A percentile compares a stretch with the other conserved stretches of the same genome.
These are phyloP conservation scores for Rhodomyrtus psidioides DNA, from an alignment of 441 rosid genomes.

Conservation along the genomic window DNA sequence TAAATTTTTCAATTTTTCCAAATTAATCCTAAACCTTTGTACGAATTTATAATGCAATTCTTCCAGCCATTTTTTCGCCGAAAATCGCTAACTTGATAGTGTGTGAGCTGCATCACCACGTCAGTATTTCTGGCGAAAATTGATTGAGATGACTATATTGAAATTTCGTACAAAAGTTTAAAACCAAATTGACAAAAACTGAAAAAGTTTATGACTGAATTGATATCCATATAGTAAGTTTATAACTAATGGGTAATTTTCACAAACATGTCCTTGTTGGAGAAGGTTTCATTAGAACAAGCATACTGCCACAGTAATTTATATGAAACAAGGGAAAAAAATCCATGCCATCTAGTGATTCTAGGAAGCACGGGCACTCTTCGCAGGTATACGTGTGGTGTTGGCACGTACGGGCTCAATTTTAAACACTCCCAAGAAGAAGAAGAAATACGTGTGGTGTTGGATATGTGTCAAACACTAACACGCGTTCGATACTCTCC, in stretches of 20 bases:
- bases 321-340: background rate
- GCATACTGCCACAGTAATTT: background rate
- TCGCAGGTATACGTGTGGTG: too few species aligned
- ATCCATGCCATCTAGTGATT: background rate
- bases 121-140: background rate
- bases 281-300: background rate
- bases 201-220: background rate
- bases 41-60: too few species aligned
- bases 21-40: background rate
- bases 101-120: fast-evolving
- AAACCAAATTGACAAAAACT: background rate
- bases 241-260: background rate
- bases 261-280: background rate
- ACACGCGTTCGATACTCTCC: too few species aligned
- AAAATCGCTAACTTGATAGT: background rate
- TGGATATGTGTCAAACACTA: too few species aligned
- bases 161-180: background rate
- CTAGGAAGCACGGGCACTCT: too few species aligned
- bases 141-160: background rate
- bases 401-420: too few species aligned
- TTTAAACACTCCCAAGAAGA: too few species aligned
- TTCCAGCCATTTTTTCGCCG: fast-evolving
- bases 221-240: fast-evolving
- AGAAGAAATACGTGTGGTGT: too few species aligned
- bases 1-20: background rate